Conservation (phyloP, 2,329 filamentous ascomycete genomes). For the Neurospora sp. region DNA sequence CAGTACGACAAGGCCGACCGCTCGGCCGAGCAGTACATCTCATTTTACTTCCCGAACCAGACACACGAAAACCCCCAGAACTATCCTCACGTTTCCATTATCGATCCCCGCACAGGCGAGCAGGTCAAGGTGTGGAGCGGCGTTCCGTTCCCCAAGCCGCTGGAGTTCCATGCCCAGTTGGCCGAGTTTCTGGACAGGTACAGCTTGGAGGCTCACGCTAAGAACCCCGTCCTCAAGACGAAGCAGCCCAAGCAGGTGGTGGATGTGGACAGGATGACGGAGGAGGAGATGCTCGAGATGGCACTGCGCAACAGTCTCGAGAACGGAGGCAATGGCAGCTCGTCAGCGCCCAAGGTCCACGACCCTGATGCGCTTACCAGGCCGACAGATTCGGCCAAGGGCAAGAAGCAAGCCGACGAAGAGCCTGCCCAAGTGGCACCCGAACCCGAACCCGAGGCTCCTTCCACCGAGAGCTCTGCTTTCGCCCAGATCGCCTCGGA, state of each 20-base stretch:
- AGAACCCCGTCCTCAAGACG: slow-evolving; percentile 82
- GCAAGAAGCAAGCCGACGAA: slow-evolving; percentile 17
- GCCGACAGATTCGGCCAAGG: slow-evolving; percentile 27
- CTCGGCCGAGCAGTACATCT: slow-evolving; percentile 69
- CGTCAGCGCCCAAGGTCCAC: slow-evolving; percentile 41
- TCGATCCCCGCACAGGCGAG: slow-evolving; percentile 91
- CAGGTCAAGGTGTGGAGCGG: slow-evolving; percentile 96
- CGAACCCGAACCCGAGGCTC: slow-evolving; percentile 1
- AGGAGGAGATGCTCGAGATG: slow-evolving; percentile 95
- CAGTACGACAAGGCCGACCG: slow-evolving; percentile 86
- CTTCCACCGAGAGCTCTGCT: slow-evolving; percentile 25
- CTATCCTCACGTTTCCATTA: slow-evolving; percentile 91
- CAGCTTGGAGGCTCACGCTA: slow-evolving; percentile 76
- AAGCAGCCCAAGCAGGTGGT: slow-evolving; percentile 55
- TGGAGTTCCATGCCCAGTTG: slow-evolving; percentile 82
- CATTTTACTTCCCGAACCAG: slow-evolving; percentile 73
- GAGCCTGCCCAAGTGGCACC: slow-evolving; percentile 28
- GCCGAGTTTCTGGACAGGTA: slow-evolving; percentile 97
- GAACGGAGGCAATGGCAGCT: slow-evolving; percentile 31
- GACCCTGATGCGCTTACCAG: slow-evolving; percentile 88
- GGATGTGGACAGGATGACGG: slow-evolving; percentile 81
- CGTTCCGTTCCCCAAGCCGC: slow-evolving; percentile 61
- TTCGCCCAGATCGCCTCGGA: slow-evolving; percentile 66
- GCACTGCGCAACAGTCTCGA: slow-evolving; percentile 82
- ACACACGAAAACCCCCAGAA: slow-evolving; percentile 73